Conservation (phyloP, 2,329 filamentous ascomycete species). For the Cladosporium sp. region DNA sequence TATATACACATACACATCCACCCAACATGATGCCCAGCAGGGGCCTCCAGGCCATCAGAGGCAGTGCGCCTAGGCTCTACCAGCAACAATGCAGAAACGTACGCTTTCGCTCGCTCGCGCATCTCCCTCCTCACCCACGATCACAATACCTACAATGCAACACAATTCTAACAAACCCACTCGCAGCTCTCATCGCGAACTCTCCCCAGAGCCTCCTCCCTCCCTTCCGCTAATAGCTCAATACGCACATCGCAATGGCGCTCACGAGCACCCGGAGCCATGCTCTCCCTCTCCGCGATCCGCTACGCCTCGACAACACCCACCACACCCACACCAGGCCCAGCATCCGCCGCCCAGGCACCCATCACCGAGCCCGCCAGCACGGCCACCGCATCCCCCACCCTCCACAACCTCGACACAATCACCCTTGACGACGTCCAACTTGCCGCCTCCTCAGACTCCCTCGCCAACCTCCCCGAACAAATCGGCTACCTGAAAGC, state of each 20-base stretch:
- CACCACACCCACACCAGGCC: conserved; percentile 22
- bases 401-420: conserved; percentile 26
- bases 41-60: conserved; percentile 37
- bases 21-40: conserved; percentile 44
- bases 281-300: conserved; percentile 16
- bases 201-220: conserved; percentile 11
- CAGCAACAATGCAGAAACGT: conserved; percentile 28
- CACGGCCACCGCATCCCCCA: conserved; percentile 16
- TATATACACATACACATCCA: conserved; percentile 14
- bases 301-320: conserved; percentile 28
- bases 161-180: no score
- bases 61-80: conserved; percentile 21
- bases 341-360: conserved; percentile 25
- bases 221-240: conserved; percentile 4
- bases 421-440: conserved; percentile 35
- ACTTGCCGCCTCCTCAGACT: conserved; percentile 29
- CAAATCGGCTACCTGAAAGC: conserved; percentile 75
- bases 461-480: conserved; percentile 59
- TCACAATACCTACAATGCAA: no score
- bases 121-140: not conserved
- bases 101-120: conserved; percentile 8
- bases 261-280: not conserved
- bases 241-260: conserved; percentile 1
- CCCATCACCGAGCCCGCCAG: conserved; percentile 20
- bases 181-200: conserved; percentile 11